Conservation (phyloP, 2,329 filamentous ascomycete species). For the Diaporthe caulivora region DNA sequence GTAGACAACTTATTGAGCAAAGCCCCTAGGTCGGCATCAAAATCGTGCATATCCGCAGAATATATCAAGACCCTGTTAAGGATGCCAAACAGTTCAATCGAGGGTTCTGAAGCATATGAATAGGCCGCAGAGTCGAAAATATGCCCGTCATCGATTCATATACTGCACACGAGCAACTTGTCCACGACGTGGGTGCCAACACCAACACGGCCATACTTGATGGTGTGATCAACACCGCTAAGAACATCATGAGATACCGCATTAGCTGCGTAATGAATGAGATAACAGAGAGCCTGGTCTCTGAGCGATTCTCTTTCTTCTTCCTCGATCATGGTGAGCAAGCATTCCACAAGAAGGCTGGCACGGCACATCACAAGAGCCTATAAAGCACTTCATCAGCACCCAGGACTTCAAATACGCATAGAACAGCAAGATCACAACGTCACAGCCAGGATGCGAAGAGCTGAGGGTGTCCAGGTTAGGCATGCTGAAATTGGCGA, state of each 20-base stretch:
- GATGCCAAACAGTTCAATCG: background rate
- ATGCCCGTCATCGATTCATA: background rate
- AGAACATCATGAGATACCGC: background rate
- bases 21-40: background rate
- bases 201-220: background rate
- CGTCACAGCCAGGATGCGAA: background rate
- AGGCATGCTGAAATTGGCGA: background rate
- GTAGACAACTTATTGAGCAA: background rate
- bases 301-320: background rate
- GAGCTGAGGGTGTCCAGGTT: background rate
- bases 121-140: background rate
- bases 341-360: background rate
- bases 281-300: background rate
- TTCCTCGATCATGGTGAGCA: background rate
- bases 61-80: background rate
- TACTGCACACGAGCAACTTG: background rate
- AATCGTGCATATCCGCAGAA: background rate
- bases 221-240: background rate
- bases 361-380: background rate
- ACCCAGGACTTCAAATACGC: too few relatives aligned
- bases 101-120: background rate
- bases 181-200: background rate
- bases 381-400: background rate
- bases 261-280: background rate
- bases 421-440: background rate